These are phyloP conservation scores for Sporisorium scitamineum DNA, from an alignment of 1,284 basidiomycete genomes.

Conservation along the genomic window DNA sequence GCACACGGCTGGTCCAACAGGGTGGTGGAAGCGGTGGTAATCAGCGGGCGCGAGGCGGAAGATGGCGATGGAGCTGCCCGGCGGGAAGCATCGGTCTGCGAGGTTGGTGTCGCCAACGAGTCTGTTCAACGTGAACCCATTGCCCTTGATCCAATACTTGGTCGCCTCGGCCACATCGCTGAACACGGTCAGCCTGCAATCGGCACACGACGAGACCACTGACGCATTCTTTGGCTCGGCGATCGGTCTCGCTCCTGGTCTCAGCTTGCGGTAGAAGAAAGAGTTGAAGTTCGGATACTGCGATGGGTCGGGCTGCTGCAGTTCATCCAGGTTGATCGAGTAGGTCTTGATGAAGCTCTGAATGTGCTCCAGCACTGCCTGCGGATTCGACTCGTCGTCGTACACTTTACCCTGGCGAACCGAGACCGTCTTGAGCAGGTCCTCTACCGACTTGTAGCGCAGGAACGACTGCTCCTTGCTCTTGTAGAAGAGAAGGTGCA, in stretches of 20 bases:
- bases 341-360: constrained; percentile 90
- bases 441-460: constrained; percentile 91
- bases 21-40: constrained; percentile 95
- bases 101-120: constrained; percentile 76
- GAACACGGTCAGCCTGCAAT: constrained; percentile 94
- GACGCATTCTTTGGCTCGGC: constrained; percentile 80
- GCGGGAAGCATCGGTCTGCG: constrained; percentile 70
- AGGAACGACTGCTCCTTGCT: constrained; percentile 92
- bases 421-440: constrained; percentile 70
- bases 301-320: constrained; percentile 74
- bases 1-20: constrained; percentile 79
- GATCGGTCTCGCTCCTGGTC: constrained; percentile 81
- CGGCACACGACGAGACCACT: constrained; percentile 86
- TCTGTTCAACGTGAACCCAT: constrained; percentile 84
- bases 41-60: constrained; percentile 86
- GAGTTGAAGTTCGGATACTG: constrained; percentile 86
- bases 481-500: constrained; percentile 91
- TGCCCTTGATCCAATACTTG: constrained; percentile 94
- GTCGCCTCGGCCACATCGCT: constrained; percentile 86
- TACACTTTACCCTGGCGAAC: constrained; percentile 57
- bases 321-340: constrained; percentile 82
- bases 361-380: constrained; percentile 85
- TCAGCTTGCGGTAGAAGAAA: constrained; percentile 94
- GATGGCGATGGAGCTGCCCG: constrained; percentile 73
- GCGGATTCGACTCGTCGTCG: constrained; percentile 89